Evolutionary conservation across 2,329 filamentous ascomycete genomes (phyloP), one percentile per base, ranked within the genome.

Genomic region (Fusarium pilosicola): DNA sequence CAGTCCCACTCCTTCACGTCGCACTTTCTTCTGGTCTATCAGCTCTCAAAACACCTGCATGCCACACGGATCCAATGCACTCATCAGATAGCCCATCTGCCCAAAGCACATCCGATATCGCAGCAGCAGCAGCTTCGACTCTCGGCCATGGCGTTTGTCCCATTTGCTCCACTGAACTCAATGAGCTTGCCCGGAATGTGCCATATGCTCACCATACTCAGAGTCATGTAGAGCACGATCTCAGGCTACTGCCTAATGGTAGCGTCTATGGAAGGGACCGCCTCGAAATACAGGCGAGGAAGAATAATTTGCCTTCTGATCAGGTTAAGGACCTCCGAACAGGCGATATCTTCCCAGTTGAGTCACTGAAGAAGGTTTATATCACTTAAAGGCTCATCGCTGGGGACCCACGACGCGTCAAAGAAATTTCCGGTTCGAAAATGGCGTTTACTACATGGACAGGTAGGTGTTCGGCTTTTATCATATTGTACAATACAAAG

Each of bases 181-280:
- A 98, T 81, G 93, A 95, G 78, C 88, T 99, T 39, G 96, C 96
- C 5, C 88, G 92, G 58, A 92, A 92, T 76, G 93, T 99, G 49
- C 96, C 96, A 2, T 98, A 98, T 78, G 96, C 96, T 6, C 93
- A 97, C 79, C 96, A 99, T 81, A 95, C 93, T 36, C 97, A 97
- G 86, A 97, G 94, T 80, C 93, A 94, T 70, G 94, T 98, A 36
- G 96, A 97, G 80, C 91, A 90, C 51, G 95, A 98, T 79, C 89
- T 96, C 2, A 88, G 97, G 26, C 88, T 98, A 48, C 84, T 99
- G 63, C 96, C 96, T 30, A 98, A 97, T 81, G 92, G 93, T 3
- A 88, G 94, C 59, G 93, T 97, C 15, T 98, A 97, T 80, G 94
- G 96, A 26, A 88, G 90, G 65, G 89, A 92, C 63, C 87, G 92